Evolutionary conservation across 1,284 basidiomycete species (phyloP).

Genomic region (Austroboletus sp.): DNA sequence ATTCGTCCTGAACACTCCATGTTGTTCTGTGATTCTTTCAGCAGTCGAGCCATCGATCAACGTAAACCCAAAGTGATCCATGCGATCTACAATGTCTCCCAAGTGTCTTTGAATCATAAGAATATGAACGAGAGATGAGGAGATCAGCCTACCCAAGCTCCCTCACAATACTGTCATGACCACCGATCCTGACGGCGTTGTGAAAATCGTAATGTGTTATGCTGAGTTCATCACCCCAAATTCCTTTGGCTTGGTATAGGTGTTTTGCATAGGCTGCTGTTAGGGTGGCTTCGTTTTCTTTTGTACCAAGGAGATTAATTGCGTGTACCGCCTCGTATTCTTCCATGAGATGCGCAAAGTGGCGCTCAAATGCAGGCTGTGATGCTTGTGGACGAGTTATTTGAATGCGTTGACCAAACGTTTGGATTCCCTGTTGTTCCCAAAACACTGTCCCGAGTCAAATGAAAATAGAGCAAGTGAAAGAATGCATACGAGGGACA

Average conservation of each 20-base stretch:
- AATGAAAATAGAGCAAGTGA: slow-evolving; percentile 9
- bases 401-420: slow-evolving; percentile 85
- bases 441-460: slow-evolving; percentile 70
- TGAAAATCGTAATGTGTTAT: slow-evolving; percentile 97
- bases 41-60: slow-evolving; percentile 62
- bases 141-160: slow-evolving; percentile 56
- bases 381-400: slow-evolving; percentile 93
- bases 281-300: slow-evolving; percentile 86
- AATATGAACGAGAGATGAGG: slow-evolving; percentile 5
- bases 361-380: slow-evolving; percentile 92
- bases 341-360: slow-evolving; percentile 79
- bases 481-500: slow-evolving; percentile 66
- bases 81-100: slow-evolving; percentile 54
- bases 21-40: slow-evolving; percentile 74
- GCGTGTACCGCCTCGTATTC: slow-evolving; percentile 78
- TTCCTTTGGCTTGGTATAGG: slow-evolving; percentile 53
- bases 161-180: slow-evolving; percentile 79
- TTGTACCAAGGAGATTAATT: slow-evolving; percentile 83
- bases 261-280: slow-evolving; percentile 79
- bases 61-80: slow-evolving; percentile 82
- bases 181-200: slow-evolving; percentile 69
- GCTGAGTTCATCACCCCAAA: slow-evolving; percentile 53
- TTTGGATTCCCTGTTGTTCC: slow-evolving; percentile 92
- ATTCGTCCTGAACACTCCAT: slow-evolving; percentile 89
- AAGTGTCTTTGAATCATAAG: slow-evolving; percentile 42